Evolutionary conservation across 331 rosid species (phyloP), one percentile per base, ranked within the genome.

Genomic region (Acacia concinna): DNA sequence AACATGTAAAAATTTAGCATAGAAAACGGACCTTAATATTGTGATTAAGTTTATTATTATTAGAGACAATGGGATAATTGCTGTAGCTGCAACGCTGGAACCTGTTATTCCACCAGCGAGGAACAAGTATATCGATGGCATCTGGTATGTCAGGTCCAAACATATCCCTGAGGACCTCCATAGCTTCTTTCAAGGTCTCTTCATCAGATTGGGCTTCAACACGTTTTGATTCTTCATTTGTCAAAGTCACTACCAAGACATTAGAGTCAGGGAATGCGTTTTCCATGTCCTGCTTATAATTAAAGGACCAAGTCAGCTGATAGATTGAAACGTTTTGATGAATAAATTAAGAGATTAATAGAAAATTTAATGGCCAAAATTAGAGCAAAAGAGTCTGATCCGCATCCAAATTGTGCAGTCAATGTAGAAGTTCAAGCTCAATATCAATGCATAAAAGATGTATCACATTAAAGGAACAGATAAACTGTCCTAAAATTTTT

Each of bases 91-190:
- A 41, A 27, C 74, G 74, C 74, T 69, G 74, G 74, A 69, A 43
- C 56, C 74, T 69, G 37, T 69, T 41, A 25, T 69, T 69, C 74
- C 74, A 69, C 74, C 74, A 69, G 56, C 74, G 74, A 57, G 74
- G 74, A 69, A 69, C 74, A 69, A 69, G 74, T 13, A 69, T 43
- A 27, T 41, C 57, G 43, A 15, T 15, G 74, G 74, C 74, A 69
- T 69, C 56, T 14, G 74, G 74, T 12, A 69, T 43, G 23, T 69
- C 57, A 15, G 74, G 56, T 69, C 74, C 74, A 25, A 69, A 69
- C 57, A 69, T 69, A 69, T 69, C 56, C 57, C 74, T 69, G 3
- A 69, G 74, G 8, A 69, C 74, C 21, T 43, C 74, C 74, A 69
- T 69, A 69, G 74, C 57, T 69, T 69, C 74, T 69, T 41, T 27